A percentile compares a stretch with the other conserved stretches of the same genome.
These are phyloP conservation scores for Oryza nivara DNA, from an alignment of 176 grass and related monocot genomes.

Conservation along the genomic window DNA sequence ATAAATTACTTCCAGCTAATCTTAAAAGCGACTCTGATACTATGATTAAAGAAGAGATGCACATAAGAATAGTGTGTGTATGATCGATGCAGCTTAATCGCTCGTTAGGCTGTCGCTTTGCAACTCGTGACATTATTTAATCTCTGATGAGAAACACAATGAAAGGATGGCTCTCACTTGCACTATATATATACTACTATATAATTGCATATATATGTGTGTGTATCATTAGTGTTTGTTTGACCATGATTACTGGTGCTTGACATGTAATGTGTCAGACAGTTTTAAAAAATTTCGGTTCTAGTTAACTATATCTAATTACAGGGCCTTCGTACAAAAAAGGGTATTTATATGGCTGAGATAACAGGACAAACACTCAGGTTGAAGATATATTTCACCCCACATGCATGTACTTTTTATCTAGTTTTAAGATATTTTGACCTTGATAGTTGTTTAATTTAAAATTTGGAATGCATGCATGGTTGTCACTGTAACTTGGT, in stretches of 20 bases:
- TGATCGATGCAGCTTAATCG: neutral
- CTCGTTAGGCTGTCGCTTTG: slow-evolving; percentile 48
- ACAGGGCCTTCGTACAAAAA: neutral
- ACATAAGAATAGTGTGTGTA: neutral
- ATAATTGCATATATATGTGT: neutral
- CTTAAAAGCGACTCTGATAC: neutral
- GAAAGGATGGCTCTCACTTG: slow-evolving; percentile 17
- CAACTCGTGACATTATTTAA: slow-evolving; percentile 43
- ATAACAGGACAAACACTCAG: slow-evolving; percentile 20
- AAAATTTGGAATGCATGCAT: neutral
- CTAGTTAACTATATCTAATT: neutral
- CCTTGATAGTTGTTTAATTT: neutral
- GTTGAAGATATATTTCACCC: slow-evolving; percentile 8
- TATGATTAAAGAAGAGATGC: slow-evolving; percentile 13
- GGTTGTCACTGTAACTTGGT: neutral
- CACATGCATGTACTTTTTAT: slow-evolving; percentile 17
- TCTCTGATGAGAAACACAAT: slow-evolving; percentile 38
- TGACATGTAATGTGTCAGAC: slow-evolving; percentile 44
- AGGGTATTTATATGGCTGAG: neutral
- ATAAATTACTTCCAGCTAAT: neutral
- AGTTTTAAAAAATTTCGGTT: neutral
- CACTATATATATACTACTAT: neutral
- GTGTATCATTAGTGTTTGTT: slow-evolving; percentile 30
- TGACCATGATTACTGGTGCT: slow-evolving; percentile 47
- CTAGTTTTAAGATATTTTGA: neutral